Conservation (phyloP, 164 flowering plant genomes). For the Amborella trichopoda region DNA sequence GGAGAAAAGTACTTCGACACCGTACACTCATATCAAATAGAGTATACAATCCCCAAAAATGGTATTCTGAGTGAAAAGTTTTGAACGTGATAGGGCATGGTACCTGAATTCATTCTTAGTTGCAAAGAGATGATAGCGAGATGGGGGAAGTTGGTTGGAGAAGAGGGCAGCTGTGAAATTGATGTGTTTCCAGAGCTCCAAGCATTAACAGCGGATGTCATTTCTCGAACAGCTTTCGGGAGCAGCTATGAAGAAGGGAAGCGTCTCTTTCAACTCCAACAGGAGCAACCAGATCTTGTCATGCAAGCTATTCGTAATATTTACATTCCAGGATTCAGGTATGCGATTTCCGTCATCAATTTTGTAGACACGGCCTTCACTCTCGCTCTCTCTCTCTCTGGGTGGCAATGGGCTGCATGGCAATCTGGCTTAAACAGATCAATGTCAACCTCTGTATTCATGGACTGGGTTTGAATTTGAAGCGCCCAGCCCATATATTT, state of each 20-base stretch:
- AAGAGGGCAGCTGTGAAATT: not conserved
- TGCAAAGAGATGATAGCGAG: conserved; percentile 2
- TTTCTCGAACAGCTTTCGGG: conserved; percentile 36
- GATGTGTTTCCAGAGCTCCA: conserved; percentile 25
- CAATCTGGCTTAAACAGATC: no score
- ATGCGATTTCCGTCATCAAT: no score
- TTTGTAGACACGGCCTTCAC: no score
- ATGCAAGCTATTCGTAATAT: conserved; percentile 7
- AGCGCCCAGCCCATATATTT: no score
- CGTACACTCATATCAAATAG: no score
- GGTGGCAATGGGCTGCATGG: no score
- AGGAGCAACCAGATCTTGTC: conserved; percentile 15
- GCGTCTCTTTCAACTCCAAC: conserved; percentile 24
- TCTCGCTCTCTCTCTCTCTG: no score
- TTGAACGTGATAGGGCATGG: conserved; percentile 9
- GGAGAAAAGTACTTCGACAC: no score
- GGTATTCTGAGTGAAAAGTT: no score
- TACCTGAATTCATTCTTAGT: conserved; percentile 6
- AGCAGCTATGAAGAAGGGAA: conserved; percentile 34
- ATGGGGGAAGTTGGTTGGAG: conserved; percentile 4
- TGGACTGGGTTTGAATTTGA: no score
- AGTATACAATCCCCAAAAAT: no score
- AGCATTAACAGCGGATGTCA: conserved; percentile 23
- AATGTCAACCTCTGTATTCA: no score
- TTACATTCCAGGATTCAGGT: conserved; percentile 37